Evolutionary conservation across 192 early-diverging fungal species (phyloP).

Genomic region (Ramicandelaber brevisporus): DNA sequence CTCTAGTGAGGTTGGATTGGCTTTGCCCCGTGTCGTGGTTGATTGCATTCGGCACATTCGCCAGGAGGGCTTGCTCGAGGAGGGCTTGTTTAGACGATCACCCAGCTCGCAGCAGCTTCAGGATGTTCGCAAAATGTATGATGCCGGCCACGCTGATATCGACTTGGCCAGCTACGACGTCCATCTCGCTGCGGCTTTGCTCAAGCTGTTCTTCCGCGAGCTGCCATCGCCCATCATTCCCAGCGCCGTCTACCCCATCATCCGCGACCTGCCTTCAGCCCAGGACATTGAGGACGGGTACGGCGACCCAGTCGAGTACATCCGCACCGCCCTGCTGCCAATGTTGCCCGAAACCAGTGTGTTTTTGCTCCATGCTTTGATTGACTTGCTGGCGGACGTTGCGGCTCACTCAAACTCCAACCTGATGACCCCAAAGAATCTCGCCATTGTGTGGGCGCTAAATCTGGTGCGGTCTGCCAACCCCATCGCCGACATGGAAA

Average conservation of each 20-base stretch:
- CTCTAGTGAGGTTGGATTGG: too few species aligned
- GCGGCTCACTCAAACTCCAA: constrained; percentile 36
- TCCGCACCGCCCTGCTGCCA: constrained; percentile 13
- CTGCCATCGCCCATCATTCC: constrained; percentile 53
- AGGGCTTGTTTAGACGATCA: constrained; percentile 71
- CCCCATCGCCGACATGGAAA: constrained; percentile 17
- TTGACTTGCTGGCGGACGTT: constrained; percentile 40
- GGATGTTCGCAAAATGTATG: constrained; percentile 20
- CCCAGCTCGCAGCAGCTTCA: constrained; percentile 43
- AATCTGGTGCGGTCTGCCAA: constrained; percentile 42
- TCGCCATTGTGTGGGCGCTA: constrained; percentile 67
- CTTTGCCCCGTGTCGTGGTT: constrained; percentile 45
- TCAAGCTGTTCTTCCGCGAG: constrained; percentile 68
- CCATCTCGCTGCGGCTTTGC: constrained; percentile 50
- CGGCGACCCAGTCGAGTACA: constrained; percentile 7
- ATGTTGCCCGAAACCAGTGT: constrained; percentile 19
- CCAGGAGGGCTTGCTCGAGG: constrained; percentile 37
- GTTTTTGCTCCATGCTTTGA: constrained; percentile 34
- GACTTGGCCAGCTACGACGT: constrained; percentile 38
- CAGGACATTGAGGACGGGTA: constrained; percentile 8
- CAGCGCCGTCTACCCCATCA: constrained; percentile 24
- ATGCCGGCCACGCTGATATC: constrained; percentile 17
- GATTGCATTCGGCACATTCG: constrained; percentile 48
- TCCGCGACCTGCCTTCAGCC: constrained; percentile 18
- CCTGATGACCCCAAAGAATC: constrained; percentile 60